Percentiles rank a stretch among this genome's conserved stretches.
These are phyloP conservation scores for Chalaropsis ovoidea DNA, from an alignment of 2,329 filamentous ascomycete genomes.

Conservation along the genomic window DNA sequence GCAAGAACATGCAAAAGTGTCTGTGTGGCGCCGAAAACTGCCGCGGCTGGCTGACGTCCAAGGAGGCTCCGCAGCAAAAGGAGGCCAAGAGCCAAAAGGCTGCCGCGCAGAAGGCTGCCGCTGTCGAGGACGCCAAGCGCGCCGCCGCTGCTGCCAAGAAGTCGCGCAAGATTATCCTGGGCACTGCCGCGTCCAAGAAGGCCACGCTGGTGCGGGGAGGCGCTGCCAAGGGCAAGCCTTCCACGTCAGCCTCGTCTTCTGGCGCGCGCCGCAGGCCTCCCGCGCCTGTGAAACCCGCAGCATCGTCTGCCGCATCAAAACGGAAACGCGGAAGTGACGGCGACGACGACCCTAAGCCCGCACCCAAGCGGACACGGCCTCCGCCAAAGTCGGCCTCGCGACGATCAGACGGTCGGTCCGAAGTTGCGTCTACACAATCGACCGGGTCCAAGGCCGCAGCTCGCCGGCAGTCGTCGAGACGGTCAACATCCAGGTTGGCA, in stretches of 20 bases:
- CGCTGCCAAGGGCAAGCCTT: slow-evolving; percentile 20
- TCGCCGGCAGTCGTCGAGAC: neutral
- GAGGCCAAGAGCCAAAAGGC: slow-evolving; percentile 32
- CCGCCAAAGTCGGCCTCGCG: neutral
- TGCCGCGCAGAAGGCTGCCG: slow-evolving; percentile 32
- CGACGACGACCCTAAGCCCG: slow-evolving; percentile 5
- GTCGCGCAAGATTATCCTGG: slow-evolving; percentile 8
- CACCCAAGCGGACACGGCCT: slow-evolving; percentile 11
- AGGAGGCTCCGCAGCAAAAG: slow-evolving; percentile 44
- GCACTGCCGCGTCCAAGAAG: slow-evolving; percentile 18
- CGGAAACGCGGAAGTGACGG: slow-evolving; percentile 4
- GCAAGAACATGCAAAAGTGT: slow-evolving; percentile 58
- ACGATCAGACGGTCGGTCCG: neutral
- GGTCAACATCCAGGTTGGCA: neutral
- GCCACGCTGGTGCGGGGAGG: slow-evolving; percentile 7
- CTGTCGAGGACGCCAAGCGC: slow-evolving; percentile 44
- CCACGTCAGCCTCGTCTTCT: slow-evolving; percentile 9
- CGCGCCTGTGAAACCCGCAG: slow-evolving; percentile 26
- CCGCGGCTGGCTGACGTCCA: slow-evolving; percentile 53
- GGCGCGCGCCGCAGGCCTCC: neutral
- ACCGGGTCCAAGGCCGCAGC: neutral
- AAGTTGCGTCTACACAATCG: neutral
- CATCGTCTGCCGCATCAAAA: slow-evolving; percentile 25
- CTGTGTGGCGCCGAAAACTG: slow-evolving; percentile 55
- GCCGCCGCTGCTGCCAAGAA: slow-evolving; percentile 26